Percentiles rank a stretch among this genome's conserved stretches.
Conservation (phyloP, 2,329 filamentous ascomycete genomes). For the Ascochyta koolunga region DNA sequence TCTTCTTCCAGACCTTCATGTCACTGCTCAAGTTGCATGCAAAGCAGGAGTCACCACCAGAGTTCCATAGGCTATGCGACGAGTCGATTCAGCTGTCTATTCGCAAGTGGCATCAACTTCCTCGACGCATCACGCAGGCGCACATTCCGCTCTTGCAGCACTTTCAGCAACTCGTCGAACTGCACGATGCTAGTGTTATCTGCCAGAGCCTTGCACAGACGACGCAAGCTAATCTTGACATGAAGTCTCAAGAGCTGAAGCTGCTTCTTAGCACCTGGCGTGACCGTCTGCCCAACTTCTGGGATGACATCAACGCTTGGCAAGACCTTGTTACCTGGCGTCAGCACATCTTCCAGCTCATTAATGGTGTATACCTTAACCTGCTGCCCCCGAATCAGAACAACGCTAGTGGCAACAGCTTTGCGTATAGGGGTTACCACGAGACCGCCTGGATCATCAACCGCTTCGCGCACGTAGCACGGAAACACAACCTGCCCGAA, state of each 20-base stretch:
- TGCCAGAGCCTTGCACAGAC: constrained; percentile 89
- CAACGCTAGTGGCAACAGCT: constrained; percentile 87
- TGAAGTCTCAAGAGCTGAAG: constrained; percentile 95
- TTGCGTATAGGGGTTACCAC: constrained; percentile 95
- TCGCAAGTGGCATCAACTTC: constrained; percentile 98
- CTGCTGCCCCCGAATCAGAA: constrained; percentile 76
- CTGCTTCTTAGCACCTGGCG: constrained; percentile 92
- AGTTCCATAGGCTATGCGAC: constrained; percentile 90
- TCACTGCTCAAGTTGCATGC: constrained; percentile 91
- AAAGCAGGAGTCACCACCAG: constrained; percentile 77
- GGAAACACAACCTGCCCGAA: constrained; percentile 94
- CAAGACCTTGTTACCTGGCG: constrained; percentile 99
- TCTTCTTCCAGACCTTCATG: constrained; percentile 99
- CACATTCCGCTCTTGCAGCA: constrained; percentile 95
- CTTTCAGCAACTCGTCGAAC: constrained; percentile 96
- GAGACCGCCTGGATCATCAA: constrained; percentile 99
- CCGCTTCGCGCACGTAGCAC: constrained; percentile 93
- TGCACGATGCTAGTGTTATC: constrained; percentile 97
- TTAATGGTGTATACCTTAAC: constrained; percentile 90
- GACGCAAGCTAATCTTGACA: constrained; percentile 82
- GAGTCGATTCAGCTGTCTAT: constrained; percentile 98
- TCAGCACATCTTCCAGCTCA: constrained; percentile 97
- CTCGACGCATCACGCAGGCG: constrained; percentile 88
- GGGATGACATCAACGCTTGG: constrained; percentile 99
- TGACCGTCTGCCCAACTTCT: constrained; percentile 93